phyloP scores from a whole-genome alignment of 208 protist species.

The Leishmania martiniquensis region DNA sequence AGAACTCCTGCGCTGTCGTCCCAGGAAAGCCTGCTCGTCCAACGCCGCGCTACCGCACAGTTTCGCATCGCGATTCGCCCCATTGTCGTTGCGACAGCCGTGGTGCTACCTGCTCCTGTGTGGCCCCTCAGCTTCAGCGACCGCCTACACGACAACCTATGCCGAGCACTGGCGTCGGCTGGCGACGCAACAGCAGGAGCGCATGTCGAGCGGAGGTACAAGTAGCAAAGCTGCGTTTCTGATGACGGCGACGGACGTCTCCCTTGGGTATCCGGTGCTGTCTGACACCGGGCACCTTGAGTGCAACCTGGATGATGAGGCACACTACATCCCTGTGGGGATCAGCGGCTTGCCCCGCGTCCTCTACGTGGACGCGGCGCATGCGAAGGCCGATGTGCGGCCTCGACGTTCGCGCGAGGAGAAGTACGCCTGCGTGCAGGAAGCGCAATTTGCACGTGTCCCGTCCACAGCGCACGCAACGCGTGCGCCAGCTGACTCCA shows the following conservation, averaged over 20 bases:
- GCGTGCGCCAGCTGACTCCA: background rate
- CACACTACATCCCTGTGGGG: slow-evolving; percentile 52
- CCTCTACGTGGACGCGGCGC: slow-evolving; percentile 46
- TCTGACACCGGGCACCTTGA: background rate
- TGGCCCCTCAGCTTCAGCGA: slow-evolving; percentile 6
- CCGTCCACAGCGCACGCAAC: background rate
- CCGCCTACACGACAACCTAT: slow-evolving; percentile 13
- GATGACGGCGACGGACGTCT: slow-evolving; percentile 17
- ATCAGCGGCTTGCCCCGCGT: slow-evolving; percentile 56
- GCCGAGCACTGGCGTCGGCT: slow-evolving; percentile 22
- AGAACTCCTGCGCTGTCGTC: background rate
- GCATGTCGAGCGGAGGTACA: background rate
- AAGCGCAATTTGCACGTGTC: slow-evolving; percentile 39
- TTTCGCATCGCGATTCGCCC: background rate
- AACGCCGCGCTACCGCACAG: background rate
- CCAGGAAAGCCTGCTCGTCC: background rate
- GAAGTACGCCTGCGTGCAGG: slow-evolving; percentile 42
- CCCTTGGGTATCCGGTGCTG: slow-evolving; percentile 27
- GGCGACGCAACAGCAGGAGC: background rate
- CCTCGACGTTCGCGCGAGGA: slow-evolving; percentile 32
- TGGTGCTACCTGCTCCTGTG: background rate
- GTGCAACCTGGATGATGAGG: background rate
- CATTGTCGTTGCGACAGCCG: background rate
- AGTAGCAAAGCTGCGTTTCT: background rate
- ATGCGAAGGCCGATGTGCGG: slow-evolving; percentile 43